A percentile compares a stretch with the other conserved stretches of the same genome.
Evolutionary conservation across 2,329 filamentous ascomycete species (phyloP).

Genomic region (Cercospora berteroae): DNA sequence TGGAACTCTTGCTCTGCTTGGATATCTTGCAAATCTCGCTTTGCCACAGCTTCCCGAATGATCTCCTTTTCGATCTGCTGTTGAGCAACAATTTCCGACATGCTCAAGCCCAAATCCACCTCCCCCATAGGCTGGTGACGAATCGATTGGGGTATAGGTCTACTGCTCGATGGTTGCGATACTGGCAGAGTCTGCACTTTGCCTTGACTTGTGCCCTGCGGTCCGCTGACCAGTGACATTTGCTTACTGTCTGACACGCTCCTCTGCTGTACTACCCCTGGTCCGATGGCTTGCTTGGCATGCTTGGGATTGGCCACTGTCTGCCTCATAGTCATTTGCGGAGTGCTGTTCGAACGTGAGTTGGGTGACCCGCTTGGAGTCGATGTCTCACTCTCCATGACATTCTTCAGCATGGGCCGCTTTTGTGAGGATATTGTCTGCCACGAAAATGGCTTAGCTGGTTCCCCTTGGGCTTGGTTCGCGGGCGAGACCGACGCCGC

Average conservation of each 20-base stretch:
- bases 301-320: slow-evolving; percentile 53
- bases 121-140: slow-evolving; percentile 60
- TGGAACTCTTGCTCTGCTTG: slow-evolving; percentile 97
- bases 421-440: slow-evolving; percentile 57
- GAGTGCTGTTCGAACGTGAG: slow-evolving; percentile 39
- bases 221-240: neutral
- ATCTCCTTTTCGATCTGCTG: slow-evolving; percentile 81
- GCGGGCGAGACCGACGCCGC: slow-evolving; percentile 27
- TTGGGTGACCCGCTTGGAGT: slow-evolving; percentile 32
- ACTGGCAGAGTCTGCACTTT: slow-evolving; percentile 1
- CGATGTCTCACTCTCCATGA: slow-evolving; percentile 42
- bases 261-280: neutral
- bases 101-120: slow-evolving; percentile 65
- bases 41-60: slow-evolving; percentile 79
- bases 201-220: neutral
- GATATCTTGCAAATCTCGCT: slow-evolving; percentile 87
- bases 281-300: slow-evolving; percentile 10
- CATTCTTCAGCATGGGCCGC: slow-evolving; percentile 51
- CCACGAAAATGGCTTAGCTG: slow-evolving; percentile 54
- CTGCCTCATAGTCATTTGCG: slow-evolving; percentile 61
- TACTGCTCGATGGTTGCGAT: slow-evolving; percentile 37
- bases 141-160: slow-evolving; percentile 46
- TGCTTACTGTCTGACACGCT: slow-evolving; percentile 25
- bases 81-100: slow-evolving; percentile 84
- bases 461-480: neutral